Evolutionary conservation across 2,329 filamentous ascomycete genomes (phyloP), one percentile per base, ranked within the genome.

Genomic region (Epichloe baconii): DNA sequence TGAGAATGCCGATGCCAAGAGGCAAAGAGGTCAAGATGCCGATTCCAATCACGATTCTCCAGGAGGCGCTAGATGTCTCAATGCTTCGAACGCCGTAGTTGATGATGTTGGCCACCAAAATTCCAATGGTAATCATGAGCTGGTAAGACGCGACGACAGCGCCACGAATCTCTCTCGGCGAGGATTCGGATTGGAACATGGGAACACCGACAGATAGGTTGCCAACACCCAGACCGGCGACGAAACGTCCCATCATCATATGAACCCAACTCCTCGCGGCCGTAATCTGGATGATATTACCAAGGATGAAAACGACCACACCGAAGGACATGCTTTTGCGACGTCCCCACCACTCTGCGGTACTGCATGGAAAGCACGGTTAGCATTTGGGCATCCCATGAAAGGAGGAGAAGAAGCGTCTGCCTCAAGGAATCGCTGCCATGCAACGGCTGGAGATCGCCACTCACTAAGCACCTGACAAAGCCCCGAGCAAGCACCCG

Each of bases 111-210:
- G 75, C 70, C 19, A 75, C 62, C 49, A 80, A 77, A 55, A 87
- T 85, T 36, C 84, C 84, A 31, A 86, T 70, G 0, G 83, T 87
- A 63, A 87, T 84, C 68, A 86, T 81, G 15, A 87, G 76, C 66
- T 87, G 84, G 65, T 86, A 87, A n/a, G 77, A 80, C 4, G 76
- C 73, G n/a, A 84, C 77, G 43, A 85, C 75, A 36, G 78, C 75
- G 57, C 80, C 81, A 57, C 81, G 78, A 54, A 84, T 81, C 58
- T 79, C 73, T 17, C 74, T 72, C 4, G 82, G 82, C 2, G 78
- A 73, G 49, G 73, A 79, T 61, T 85, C 82, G 41, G 77, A 77
- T 64, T 85, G 80, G 64, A 80, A 84, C 73, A 85, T 80, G 52
- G 82, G 81, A 2, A 84, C 79, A 37, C 79, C 72, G 36, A 84